Evolutionary conservation across 176 grass and related monocot genomes (phyloP), one percentile per base, ranked within the genome.

Genomic region (Thalia dealbata): DNA sequence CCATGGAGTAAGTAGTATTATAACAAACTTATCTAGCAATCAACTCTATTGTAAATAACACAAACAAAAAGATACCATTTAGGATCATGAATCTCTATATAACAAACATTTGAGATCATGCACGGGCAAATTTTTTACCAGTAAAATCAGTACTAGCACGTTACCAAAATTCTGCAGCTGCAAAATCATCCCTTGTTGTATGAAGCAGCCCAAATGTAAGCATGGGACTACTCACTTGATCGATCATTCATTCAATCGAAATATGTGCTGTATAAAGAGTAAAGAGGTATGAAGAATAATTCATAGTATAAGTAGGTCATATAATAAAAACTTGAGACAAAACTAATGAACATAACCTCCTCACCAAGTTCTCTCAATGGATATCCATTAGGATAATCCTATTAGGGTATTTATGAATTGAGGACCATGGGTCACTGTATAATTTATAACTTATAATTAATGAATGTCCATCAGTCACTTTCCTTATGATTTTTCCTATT

Each of bases 271-370:
- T 14, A 72, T 48, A 10, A 72, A 72, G 7, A 72, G 70, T 19
- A 72, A 72, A 25, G 70, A 72, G 1, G 70, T 22, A 21, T 72
- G 50, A 72, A 48, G 70, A 72, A 72, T 13, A 72, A 72, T 54
- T 48, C 70, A 21, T 72, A 72, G 14, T 48, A 72, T 15, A 72
- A 10, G 16, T 48, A 72, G 19, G 70, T 72, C 70, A 72, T 72
- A 24, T 72, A 72, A 21, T 48, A 46, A 8, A 72, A 72, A 22
- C n/a, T n/a, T n/a, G n/a, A n/a, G n/a, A n/a, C n/a, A n/a, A n/a
- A n/a, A n/a, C n/a, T n/a, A n/a, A n/a, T n/a, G n/a, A n/a, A n/a
- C n/a, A n/a, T n/a, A n/a, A n/a, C n/a, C n/a, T n/a, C n/a, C n/a
- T n/a, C n/a, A n/a, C n/a, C n/a, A n/a, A n/a, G n/a, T n/a, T n/a